These are phyloP conservation scores for Aspergillus heteromorphus DNA, from an alignment of 495 filamentous ascomycete genomes.

Conservation along the genomic window DNA sequence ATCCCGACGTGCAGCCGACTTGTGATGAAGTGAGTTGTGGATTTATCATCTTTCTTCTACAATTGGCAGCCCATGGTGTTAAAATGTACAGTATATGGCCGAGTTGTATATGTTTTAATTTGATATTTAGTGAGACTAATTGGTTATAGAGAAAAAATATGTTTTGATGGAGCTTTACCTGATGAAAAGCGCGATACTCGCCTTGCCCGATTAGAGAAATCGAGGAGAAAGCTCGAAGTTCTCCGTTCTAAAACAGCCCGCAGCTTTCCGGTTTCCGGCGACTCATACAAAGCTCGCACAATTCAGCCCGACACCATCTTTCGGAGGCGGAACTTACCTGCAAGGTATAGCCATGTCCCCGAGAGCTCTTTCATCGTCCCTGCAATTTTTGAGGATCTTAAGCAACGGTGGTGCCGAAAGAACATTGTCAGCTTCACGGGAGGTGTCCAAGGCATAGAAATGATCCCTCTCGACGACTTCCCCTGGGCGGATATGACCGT, in stretches of 20 bases:
- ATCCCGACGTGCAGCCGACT: constrained; percentile 50
- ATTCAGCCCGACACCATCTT: constrained; percentile 22
- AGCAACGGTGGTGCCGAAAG: constrained; percentile 26
- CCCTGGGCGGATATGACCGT: constrained; percentile 46
- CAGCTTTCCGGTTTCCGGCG: background rate
- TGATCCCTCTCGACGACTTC: constrained; percentile 11
- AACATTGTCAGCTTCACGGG: constrained; percentile 16
- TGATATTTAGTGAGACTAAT: background rate
- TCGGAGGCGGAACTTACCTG: constrained; percentile 17
- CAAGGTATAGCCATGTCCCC: constrained; percentile 36
- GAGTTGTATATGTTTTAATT: background rate
- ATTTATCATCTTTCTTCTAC: constrained; percentile 56
- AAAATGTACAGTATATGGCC: constrained; percentile 45
- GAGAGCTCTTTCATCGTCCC: constrained; percentile 62
- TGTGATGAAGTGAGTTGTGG: constrained; percentile 57
- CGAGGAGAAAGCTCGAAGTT: constrained; percentile 33
- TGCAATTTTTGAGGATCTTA: constrained; percentile 59
- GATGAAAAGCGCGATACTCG: constrained; percentile 49
- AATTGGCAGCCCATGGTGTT: constrained; percentile 45
- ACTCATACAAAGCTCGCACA: background rate
- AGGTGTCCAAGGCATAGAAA: constrained; percentile 1
- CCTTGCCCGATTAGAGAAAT: constrained; percentile 43
- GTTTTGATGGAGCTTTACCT: constrained; percentile 75
- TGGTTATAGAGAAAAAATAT: constrained; percentile 49
- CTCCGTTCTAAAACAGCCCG: constrained; percentile 20